Conservation (phyloP, 352 stramenopile genomes). For the Pilasporangium apinafurcum region DNA sequence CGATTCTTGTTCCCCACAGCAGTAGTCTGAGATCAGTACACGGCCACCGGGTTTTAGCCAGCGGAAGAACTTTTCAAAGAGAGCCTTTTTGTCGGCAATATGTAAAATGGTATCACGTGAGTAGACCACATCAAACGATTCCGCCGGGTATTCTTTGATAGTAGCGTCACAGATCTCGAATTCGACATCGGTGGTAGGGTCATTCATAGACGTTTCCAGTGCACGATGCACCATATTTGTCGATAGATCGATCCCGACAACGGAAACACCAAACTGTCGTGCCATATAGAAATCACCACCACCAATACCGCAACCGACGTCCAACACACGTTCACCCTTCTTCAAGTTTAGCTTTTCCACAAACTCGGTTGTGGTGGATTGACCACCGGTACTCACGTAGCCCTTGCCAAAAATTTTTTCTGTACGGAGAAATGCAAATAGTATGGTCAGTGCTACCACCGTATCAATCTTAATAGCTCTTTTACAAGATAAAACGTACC, state of each 20-base stretch:
- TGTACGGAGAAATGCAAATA: background rate
- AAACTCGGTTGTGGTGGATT: constrained; percentile 64
- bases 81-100: constrained; percentile 28
- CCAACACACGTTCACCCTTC: constrained; percentile 62
- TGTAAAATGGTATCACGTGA: constrained; percentile 42
- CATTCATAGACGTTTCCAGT: constrained; percentile 52
- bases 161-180: constrained; percentile 75
- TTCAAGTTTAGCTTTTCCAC: constrained; percentile 61
- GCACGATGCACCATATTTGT: constrained; percentile 74
- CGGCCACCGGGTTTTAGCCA: constrained; percentile 35
- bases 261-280: constrained; percentile 80
- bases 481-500: constrained; percentile 2
- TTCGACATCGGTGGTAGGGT: constrained; percentile 40
- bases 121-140: constrained; percentile 59
- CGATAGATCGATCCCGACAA: constrained; percentile 67
- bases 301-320: constrained; percentile 89
- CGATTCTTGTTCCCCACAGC: constrained; percentile 40
- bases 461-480: too few species aligned
- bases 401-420: constrained; percentile 71
- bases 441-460: too few species aligned
- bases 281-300: constrained; percentile 88
- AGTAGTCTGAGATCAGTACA: constrained; percentile 54
- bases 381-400: constrained; percentile 67
- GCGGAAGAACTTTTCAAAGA: constrained; percentile 35
- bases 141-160: constrained; percentile 38